A percentile compares a stretch with the other conserved stretches of the same genome.
phyloP scores from a whole-genome alignment of 257 asterid species.

The Primulina huaijiensis region DNA sequence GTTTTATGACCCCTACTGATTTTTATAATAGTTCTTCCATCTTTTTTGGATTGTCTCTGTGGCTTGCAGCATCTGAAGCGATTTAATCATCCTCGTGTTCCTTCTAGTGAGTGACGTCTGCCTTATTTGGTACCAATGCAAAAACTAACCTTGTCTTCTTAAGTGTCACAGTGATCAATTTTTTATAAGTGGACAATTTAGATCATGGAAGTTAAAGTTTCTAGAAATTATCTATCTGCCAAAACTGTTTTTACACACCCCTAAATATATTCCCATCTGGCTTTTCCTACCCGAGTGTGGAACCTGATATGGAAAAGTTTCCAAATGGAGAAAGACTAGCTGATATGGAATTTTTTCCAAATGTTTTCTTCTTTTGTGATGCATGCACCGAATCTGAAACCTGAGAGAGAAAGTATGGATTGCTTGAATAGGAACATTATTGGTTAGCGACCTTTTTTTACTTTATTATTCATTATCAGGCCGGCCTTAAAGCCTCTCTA shows the following conservation, averaged over 20 bases:
- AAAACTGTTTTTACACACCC: constrained; percentile 34
- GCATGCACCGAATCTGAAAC: not conserved
- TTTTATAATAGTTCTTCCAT: not conserved
- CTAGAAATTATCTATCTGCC: not conserved
- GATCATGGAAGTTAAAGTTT: not conserved
- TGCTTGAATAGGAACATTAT: too few species aligned
- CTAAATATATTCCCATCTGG: constrained; percentile 19
- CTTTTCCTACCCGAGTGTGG: not conserved
- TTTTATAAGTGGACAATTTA: not conserved
- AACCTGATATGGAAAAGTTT: not conserved
- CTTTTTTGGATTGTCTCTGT: not conserved
- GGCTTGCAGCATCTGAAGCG: not conserved
- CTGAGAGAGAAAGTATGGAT: not conserved
- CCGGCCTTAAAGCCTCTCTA: too few species aligned
- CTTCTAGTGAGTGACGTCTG: not conserved
- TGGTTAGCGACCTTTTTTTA: too few species aligned
- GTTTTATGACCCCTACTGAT: not conserved
- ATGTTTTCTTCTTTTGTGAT: not conserved
- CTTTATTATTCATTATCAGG: too few species aligned
- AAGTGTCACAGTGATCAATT: not conserved
- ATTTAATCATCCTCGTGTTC: not conserved
- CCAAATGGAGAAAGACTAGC: not conserved
- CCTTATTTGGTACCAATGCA: not conserved
- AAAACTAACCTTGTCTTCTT: not conserved
- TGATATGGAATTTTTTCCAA: not conserved